phyloP scores from a whole-genome alignment of 371 early-diverging fungal species.

The Fennellomyces sp. region DNA sequence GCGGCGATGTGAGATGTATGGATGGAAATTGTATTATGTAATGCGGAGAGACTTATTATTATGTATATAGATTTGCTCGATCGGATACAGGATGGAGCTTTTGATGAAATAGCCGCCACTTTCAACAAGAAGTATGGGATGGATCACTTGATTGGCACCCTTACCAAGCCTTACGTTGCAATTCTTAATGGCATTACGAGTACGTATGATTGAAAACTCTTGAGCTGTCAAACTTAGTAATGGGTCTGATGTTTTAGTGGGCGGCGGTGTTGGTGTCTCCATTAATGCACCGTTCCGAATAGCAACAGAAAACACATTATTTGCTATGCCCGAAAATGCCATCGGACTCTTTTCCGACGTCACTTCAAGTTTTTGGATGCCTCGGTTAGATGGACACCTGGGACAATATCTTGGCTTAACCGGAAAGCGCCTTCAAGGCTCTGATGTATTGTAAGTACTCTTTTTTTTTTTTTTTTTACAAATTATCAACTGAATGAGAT shows the following conservation, averaged over 20 bases:
- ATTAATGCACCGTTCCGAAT: slow-evolving; percentile 94
- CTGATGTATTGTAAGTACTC: slow-evolving; percentile 73
- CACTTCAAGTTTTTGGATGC: slow-evolving; percentile 91
- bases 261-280: slow-evolving; percentile 92
- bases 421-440: slow-evolving; percentile 75
- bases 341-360: slow-evolving; percentile 97
- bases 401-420: slow-evolving; percentile 92
- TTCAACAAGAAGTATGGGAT: no score
- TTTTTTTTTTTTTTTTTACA: not conserved
- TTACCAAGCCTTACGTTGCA: no score
- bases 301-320: slow-evolving; percentile 91
- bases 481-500: not conserved
- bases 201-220: no score
- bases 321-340: slow-evolving; percentile 94
- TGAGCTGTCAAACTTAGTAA: slow-evolving; percentile 7
- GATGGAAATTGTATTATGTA: no score
- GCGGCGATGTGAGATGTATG: no score
- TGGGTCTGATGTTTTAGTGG: no score
- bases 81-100: no score
- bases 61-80: no score
- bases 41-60: no score
- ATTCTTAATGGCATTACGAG: no score
- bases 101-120: no score
- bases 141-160: no score
- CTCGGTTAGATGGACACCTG: slow-evolving; percentile 88